Conservation (phyloP, 2,329 filamentous ascomycete genomes). For the Akanthomyces dipterigenus region DNA sequence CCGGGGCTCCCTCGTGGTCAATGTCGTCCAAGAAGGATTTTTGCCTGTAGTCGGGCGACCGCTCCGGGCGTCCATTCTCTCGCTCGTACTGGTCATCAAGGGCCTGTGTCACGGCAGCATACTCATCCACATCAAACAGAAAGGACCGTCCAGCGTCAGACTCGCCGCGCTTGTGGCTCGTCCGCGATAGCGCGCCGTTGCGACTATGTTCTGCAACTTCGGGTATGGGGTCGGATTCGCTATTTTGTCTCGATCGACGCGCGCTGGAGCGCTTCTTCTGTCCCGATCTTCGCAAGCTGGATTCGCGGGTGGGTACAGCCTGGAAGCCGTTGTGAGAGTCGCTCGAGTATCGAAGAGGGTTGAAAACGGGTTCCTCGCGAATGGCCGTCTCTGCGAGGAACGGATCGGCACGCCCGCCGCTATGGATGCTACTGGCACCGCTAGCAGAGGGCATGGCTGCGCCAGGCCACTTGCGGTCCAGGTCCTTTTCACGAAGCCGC, state of each 20-base stretch:
- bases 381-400: conserved; percentile 48
- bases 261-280: conserved; percentile 47
- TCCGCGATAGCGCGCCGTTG: neutral
- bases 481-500: conserved; percentile 54
- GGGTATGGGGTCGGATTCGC: conserved; percentile 36
- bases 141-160: conserved; percentile 9
- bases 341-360: conserved; percentile 21
- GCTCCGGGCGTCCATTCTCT: conserved; percentile 15
- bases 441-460: conserved; percentile 27
- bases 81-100: conserved; percentile 26
- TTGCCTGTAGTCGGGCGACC: conserved; percentile 16
- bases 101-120: conserved; percentile 14
- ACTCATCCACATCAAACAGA: conserved; percentile 13
- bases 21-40: conserved; percentile 5
- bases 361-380: conserved; percentile 43
- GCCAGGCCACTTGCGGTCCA: conserved; percentile 47
- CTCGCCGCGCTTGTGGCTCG: conserved; percentile 12
- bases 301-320: conserved; percentile 60
- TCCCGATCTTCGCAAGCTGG: conserved; percentile 55
- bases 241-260: conserved; percentile 43
- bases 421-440: conserved; percentile 30
- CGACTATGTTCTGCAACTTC: conserved; percentile 31
- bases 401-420: conserved; percentile 35
- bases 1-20: conserved; percentile 61
- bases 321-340: conserved; percentile 33